Base-by-base conservation (phyloP, 208 protist species). In the Angomonas deanei region DNA sequence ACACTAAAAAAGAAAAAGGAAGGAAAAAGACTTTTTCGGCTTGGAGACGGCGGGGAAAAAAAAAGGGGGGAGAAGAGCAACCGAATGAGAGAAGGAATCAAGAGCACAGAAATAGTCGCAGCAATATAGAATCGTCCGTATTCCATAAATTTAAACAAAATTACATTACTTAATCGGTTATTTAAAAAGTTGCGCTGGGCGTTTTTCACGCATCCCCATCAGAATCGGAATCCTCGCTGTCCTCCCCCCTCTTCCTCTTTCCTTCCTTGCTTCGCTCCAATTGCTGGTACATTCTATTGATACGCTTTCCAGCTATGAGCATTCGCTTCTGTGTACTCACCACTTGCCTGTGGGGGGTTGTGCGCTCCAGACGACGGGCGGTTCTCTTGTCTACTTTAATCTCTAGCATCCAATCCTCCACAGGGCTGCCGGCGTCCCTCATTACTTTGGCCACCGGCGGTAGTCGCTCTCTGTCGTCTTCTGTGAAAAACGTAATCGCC, bases 401-500 rank as follows among this genome's bases (percentile, higher is more conserved):
- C 32, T 88, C 68, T 50, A 97, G 76, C 88, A 99, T 98, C 92
- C 94, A 99, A 19, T 97, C 93, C 50, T 96, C 88, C 24, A 99
- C 93, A 0, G 70, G 66, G 60, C 78, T 95, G n/a, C 97, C 97
- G 11, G 96, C 90, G 27, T 94, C 84, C 61, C 84, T 87, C 61
- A 98, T 94, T 2, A 98, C 79, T 52, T 85, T 88, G 15, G 91
- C 96, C 28, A 98, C 90, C 39, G 77, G 73, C 1, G 91, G 84
- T 34, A 98, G 84, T n/a, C 88, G 80, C 49, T 89, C 70, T 24
- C 72, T 74, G 71, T 99, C 97, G 34, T 97, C 91, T 57, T 98
- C 84, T 0, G 98, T 99, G 66, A 98, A 99, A 31, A 99, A 97
- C 0, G 97, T 99, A 48, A 98, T 86, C 0, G 98, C 97, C 15